A percentile compares a stretch with the other conserved stretches of the same genome.
These are phyloP conservation scores for Ehretia macrophylla DNA, from an alignment of 257 asterid genomes.

Conservation along the genomic window DNA sequence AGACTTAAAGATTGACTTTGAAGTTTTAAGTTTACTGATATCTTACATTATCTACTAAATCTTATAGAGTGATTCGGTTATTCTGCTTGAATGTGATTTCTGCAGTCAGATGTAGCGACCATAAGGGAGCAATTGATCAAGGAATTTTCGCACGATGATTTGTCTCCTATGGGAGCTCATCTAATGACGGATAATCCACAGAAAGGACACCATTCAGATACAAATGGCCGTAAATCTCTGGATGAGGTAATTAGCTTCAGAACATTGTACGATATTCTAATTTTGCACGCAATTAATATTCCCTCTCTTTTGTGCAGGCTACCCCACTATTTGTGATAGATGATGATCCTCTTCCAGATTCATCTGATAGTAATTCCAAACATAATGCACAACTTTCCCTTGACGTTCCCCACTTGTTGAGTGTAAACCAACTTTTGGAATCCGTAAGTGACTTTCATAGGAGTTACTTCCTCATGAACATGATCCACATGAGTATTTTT, in stretches of 20 bases:
- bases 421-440: conserved; percentile 87
- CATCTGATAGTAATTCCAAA: conserved; percentile 29
- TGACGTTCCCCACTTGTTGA: conserved; percentile 62
- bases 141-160: conserved; percentile 67
- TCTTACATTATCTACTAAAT: not conserved
- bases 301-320: conserved; percentile 37
- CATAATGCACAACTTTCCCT: conserved; percentile 37
- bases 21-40: not conserved
- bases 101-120: conserved; percentile 51
- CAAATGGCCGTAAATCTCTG: conserved; percentile 30
- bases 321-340: conserved; percentile 33
- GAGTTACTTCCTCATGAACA: not conserved
- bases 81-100: not conserved
- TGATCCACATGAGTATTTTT: no score
- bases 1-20: no score
- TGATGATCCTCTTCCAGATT: conserved; percentile 44
- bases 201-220: conserved; percentile 23
- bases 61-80: not conserved
- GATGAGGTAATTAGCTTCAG: conserved; percentile 30
- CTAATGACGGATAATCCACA: conserved; percentile 36
- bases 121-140: conserved; percentile 57
- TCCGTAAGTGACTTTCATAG: conserved; percentile 57
- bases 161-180: conserved; percentile 51
- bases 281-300: conserved; percentile 7
- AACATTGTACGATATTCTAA: not conserved